These are phyloP conservation scores for Tricholoma terreum DNA, from an alignment of 768 basidiomycete genomes.

Conservation along the genomic window DNA sequence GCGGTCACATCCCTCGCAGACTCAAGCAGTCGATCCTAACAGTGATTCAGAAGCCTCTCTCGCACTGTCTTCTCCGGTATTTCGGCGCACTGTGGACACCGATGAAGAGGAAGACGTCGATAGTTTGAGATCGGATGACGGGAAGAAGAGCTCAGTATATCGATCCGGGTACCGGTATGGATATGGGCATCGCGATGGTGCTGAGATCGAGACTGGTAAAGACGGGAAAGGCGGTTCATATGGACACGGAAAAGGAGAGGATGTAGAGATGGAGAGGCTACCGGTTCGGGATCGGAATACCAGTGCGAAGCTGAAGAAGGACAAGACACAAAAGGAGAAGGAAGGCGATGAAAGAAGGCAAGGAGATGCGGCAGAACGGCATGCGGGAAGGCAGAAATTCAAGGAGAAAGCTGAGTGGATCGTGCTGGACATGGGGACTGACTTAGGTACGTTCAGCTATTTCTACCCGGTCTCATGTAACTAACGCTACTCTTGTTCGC, in stretches of 20 bases:
- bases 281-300: neutral
- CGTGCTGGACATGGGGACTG: constrained; percentile 44
- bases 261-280: neutral
- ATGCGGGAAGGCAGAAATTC: constrained; percentile 13
- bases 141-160: constrained; percentile 7
- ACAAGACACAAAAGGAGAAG: constrained; percentile 9
- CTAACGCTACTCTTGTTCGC: constrained; percentile 2
- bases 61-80: neutral
- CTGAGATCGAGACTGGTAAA: constrained; percentile 11
- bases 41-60: neutral
- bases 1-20: neutral
- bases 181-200: constrained; percentile 4
- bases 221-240: neutral
- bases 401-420: constrained; percentile 46
- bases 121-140: neutral
- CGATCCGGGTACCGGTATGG: constrained; percentile 28
- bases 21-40: neutral
- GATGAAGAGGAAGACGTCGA: neutral
- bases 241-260: neutral
- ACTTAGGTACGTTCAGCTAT: constrained; percentile 12
- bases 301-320: neutral
- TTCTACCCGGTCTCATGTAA: neutral
- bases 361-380: constrained; percentile 15
- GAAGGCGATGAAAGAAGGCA: constrained; percentile 17
- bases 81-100: neutral